A percentile compares a stretch with the other conserved stretches of the same genome.
Evolutionary conservation across 2,329 filamentous ascomycete genomes (phyloP).

Genomic region (Hortaea sp.): DNA sequence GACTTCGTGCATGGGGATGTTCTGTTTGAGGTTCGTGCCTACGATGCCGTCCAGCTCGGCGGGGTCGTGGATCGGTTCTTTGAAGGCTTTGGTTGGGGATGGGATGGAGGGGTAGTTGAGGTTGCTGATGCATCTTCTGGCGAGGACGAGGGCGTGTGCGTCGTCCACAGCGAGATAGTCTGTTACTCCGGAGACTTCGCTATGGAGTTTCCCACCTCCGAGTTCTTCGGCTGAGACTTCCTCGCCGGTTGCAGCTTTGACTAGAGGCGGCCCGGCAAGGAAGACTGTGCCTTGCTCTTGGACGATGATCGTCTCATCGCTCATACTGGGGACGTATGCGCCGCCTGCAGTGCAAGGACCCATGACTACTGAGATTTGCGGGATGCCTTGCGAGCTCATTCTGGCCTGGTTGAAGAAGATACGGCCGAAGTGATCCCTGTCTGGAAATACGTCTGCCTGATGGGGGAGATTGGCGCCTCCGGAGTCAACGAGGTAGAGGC

Average conservation of each 20-base stretch:
- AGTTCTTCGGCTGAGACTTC: constrained; percentile 83
- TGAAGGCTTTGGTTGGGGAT: constrained; percentile 37
- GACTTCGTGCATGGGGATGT: constrained; percentile 77
- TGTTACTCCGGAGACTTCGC: constrained; percentile 81
- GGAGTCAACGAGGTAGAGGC: constrained; percentile 93
- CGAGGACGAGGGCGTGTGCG: constrained; percentile 79
- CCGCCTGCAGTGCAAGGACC: constrained; percentile 92
- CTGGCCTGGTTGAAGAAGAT: constrained; percentile 98
- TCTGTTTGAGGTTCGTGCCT: constrained; percentile 77
- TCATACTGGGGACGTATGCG: constrained; percentile 95
- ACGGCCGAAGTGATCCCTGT: constrained; percentile 87
- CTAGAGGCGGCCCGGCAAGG: constrained; percentile 83
- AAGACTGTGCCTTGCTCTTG: constrained; percentile 96
- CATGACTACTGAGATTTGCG: constrained; percentile 93
- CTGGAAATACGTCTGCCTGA: constrained; percentile 91
- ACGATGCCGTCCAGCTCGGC: constrained; percentile 80
- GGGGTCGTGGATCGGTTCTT: constrained; percentile 70
- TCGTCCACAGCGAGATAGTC: constrained; percentile 94
- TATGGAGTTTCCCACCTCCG: constrained; percentile 82
- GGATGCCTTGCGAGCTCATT: constrained; percentile 82
- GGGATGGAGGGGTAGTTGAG: constrained; percentile 66
- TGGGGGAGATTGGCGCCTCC: constrained; percentile 91
- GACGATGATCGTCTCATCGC: constrained; percentile 94
- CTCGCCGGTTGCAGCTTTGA: constrained; percentile 93
- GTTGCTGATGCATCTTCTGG: constrained; percentile 73